Percentiles rank a stretch among this genome's conserved stretches.
phyloP scores from a whole-genome alignment of 148 eudicot genomes.

The Rhododendron ferrugineum region DNA sequence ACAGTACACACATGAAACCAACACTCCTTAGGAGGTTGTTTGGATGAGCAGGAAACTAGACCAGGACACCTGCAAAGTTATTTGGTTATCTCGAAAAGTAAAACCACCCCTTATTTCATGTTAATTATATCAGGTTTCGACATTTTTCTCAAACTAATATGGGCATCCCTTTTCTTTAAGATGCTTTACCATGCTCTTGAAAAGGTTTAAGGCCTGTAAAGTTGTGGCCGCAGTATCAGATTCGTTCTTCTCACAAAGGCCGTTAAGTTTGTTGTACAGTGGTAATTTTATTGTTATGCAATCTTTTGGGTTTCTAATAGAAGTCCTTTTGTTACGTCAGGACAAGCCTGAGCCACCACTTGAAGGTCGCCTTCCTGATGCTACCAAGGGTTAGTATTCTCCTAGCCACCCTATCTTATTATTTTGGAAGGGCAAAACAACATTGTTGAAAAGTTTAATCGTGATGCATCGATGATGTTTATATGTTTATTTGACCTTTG shows the following conservation, averaged over 20 bases:
- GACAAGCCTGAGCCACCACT: slow-evolving; percentile 76
- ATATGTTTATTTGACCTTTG: not conserved
- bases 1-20: not conserved
- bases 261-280: not conserved
- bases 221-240: not conserved
- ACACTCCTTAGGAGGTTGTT: not conserved
- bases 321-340: slow-evolving; percentile 22
- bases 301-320: not conserved
- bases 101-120: not conserved
- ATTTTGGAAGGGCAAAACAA: not conserved
- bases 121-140: not conserved
- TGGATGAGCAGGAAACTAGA: not conserved
- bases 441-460: not conserved
- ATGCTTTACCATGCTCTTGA: not conserved
- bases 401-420: not conserved
- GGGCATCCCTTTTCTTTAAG: not conserved
- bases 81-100: not conserved
- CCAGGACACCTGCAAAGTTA: not conserved
- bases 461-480: not conserved
- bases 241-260: not conserved
- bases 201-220: not conserved
- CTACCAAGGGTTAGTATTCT: slow-evolving; percentile 59
- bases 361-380: slow-evolving; percentile 97
- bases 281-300: not conserved
- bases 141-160: not conserved